A percentile compares a stretch with the other conserved stretches of the same genome.
Evolutionary conservation across 331 rosid species (phyloP).

Genomic region (Malus hybrid): DNA sequence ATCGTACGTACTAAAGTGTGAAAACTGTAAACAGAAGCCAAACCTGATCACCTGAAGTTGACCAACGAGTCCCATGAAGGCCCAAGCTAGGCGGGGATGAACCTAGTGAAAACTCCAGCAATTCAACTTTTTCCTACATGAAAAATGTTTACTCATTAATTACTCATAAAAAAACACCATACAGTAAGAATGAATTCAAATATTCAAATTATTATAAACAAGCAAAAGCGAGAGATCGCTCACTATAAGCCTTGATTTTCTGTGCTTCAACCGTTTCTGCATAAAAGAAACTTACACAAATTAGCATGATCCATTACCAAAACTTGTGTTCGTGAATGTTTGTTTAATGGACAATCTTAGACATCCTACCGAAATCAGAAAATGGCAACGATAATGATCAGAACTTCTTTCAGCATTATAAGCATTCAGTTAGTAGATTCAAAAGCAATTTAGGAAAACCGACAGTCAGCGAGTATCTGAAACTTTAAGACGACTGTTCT

Average conservation of each 20-base stretch:
- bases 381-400: not conserved
- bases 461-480: not conserved
- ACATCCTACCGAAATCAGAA: not conserved
- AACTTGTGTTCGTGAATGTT: not conserved
- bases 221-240: conserved; percentile 19
- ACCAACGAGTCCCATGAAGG: conserved; percentile 82
- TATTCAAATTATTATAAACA: not conserved
- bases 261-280: conserved; percentile 78
- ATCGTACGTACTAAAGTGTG: not conserved
- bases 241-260: conserved; percentile 75
- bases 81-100: conserved; percentile 84
- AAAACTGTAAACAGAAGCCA: conserved; percentile 17
- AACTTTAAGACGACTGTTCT: not conserved
- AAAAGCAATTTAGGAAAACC: not conserved
- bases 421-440: not conserved
- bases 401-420: not conserved
- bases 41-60: conserved; percentile 70
- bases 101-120: conserved; percentile 80
- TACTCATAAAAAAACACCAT: not conserved
- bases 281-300: not conserved
- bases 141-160: conserved; percentile 13
- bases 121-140: conserved; percentile 76
- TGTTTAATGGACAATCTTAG: not conserved
- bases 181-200: conserved; percentile 13
- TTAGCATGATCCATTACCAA: not conserved